A percentile compares a stretch with the other conserved stretches of the same genome.
Evolutionary conservation across 208 protist genomes (phyloP).

Genomic region (Wallacemonas sp.): DNA sequence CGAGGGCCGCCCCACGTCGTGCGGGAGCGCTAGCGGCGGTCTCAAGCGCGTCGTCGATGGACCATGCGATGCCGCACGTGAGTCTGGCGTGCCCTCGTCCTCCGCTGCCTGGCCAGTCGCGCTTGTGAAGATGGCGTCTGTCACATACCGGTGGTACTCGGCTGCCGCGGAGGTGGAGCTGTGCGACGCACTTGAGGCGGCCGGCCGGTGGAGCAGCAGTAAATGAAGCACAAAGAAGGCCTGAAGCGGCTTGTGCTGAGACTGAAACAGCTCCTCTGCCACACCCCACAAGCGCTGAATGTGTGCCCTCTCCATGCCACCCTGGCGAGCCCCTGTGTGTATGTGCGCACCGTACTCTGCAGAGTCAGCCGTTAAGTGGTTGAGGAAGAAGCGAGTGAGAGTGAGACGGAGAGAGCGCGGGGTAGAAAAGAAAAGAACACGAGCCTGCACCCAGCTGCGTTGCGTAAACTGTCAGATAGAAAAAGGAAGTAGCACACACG

Average conservation of each 20-base stretch:
- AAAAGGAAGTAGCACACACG: too few relatives aligned
- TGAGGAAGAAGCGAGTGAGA: background rate
- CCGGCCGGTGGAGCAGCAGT: conserved; percentile 15
- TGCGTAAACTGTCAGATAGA: too few relatives aligned
- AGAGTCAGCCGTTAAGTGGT: background rate
- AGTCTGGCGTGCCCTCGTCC: conserved; percentile 4
- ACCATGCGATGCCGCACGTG: too few relatives aligned
- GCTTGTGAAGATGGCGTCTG: background rate
- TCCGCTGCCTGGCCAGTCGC: too few relatives aligned
- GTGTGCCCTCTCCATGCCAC: conserved; percentile 4
- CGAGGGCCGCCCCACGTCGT: conserved; percentile 2
- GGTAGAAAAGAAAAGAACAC: too few relatives aligned
- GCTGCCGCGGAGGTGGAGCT: background rate
- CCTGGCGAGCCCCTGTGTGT: background rate
- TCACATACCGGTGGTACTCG: background rate
- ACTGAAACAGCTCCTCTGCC: conserved; percentile 45
- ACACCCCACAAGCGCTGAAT: conserved; percentile 25
- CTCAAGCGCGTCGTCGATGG: background rate
- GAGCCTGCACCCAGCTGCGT: too few relatives aligned
- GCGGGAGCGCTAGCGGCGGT: background rate
- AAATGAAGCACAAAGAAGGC: conserved; percentile 40
- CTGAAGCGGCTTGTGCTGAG: conserved; percentile 32
- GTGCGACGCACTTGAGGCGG: too few relatives aligned
- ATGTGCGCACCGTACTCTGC: too few relatives aligned
- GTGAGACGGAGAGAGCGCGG: too few relatives aligned